Conservation (phyloP, 2,329 filamentous ascomycete genomes). For the Teratosphaeria zuluensis region DNA sequence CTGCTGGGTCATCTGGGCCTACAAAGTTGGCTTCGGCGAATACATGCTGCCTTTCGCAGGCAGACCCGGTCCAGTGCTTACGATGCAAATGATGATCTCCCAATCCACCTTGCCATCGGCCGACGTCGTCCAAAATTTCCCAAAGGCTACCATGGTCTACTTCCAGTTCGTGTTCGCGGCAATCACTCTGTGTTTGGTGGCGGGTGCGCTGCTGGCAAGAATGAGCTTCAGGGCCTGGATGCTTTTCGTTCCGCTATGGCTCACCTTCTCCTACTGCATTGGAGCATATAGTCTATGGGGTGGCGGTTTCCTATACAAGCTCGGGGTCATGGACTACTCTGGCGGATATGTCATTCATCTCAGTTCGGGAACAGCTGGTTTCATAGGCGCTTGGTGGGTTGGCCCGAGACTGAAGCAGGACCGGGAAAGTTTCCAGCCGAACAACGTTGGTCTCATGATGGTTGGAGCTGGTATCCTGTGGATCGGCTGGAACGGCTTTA, state of each 20-base stretch:
- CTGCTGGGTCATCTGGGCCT: slow-evolving; percentile 42
- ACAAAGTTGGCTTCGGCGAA: slow-evolving; percentile 40
- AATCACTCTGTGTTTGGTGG: slow-evolving; percentile 41
- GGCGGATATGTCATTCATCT: slow-evolving; percentile 46
- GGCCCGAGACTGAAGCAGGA: slow-evolving; percentile 38
- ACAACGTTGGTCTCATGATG: slow-evolving; percentile 38
- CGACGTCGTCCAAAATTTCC: slow-evolving; percentile 33
- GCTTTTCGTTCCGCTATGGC: slow-evolving; percentile 43
- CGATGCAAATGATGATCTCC: slow-evolving; percentile 34
- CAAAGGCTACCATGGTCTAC: slow-evolving; percentile 42
- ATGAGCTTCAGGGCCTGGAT: slow-evolving; percentile 46
- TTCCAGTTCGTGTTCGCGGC: slow-evolving; percentile 47
- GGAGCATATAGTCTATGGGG: slow-evolving; percentile 40
- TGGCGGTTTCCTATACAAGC: slow-evolving; percentile 36
- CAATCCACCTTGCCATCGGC: slow-evolving; percentile 37
- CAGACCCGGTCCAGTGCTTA: slow-evolving; percentile 37
- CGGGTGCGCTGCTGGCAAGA: slow-evolving; percentile 38
- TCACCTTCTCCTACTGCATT: slow-evolving; percentile 38
- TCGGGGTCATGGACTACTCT: slow-evolving; percentile 43
- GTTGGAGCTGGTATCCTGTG: slow-evolving; percentile 42
- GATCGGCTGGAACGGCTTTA: slow-evolving; percentile 47
- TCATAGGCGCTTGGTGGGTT: slow-evolving; percentile 39
- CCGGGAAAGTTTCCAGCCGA: slow-evolving; percentile 37
- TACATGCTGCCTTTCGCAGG: slow-evolving; percentile 44
- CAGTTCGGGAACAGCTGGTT: slow-evolving; percentile 43